Evolutionary conservation across 768 basidiomycete species (phyloP).

Genomic region (Mycena haematopus): DNA sequence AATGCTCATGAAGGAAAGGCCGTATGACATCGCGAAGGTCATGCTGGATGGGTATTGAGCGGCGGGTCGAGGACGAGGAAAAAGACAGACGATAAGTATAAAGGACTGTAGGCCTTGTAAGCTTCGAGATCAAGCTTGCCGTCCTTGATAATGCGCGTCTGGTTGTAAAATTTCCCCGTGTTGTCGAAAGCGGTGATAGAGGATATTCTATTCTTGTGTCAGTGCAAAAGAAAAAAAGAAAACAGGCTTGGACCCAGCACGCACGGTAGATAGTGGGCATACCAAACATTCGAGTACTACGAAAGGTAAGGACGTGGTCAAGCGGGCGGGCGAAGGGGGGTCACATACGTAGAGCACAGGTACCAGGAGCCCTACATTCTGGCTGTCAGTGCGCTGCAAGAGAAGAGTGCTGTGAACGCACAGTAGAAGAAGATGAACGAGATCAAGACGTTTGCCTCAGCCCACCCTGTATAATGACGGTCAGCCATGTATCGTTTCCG

Average conservation of each 20-base stretch:
- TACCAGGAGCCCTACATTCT: constrained; percentile 51
- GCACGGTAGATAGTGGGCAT: constrained; percentile 63
- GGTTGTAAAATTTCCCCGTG: constrained; percentile 53
- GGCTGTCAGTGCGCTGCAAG: background rate
- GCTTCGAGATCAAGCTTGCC: constrained; percentile 48
- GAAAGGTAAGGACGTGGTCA: constrained; percentile 18
- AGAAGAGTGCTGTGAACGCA: constrained; percentile 33
- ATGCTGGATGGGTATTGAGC: constrained; percentile 41
- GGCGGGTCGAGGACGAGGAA: background rate
- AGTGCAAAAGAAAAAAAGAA: constrained; percentile 20
- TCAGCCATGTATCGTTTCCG: constrained; percentile 5
- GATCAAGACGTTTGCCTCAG: constrained; percentile 69
- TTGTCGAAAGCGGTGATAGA: constrained; percentile 66
- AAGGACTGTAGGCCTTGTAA: constrained; percentile 55
- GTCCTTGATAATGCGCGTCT: constrained; percentile 48
- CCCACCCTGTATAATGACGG: constrained; percentile 62
- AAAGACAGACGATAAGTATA: constrained; percentile 50
- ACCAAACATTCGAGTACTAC: constrained; percentile 62
- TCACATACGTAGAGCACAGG: constrained; percentile 53
- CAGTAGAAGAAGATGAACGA: constrained; percentile 74
- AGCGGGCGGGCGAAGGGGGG: background rate
- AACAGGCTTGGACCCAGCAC: constrained; percentile 30
- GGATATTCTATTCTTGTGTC: constrained; percentile 42
- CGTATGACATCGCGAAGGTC: constrained; percentile 63
- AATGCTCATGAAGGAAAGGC: constrained; percentile 67